phyloP scores from a whole-genome alignment of 495 filamentous ascomycete genomes.

The Lasiosphaeris hirsuta region DNA sequence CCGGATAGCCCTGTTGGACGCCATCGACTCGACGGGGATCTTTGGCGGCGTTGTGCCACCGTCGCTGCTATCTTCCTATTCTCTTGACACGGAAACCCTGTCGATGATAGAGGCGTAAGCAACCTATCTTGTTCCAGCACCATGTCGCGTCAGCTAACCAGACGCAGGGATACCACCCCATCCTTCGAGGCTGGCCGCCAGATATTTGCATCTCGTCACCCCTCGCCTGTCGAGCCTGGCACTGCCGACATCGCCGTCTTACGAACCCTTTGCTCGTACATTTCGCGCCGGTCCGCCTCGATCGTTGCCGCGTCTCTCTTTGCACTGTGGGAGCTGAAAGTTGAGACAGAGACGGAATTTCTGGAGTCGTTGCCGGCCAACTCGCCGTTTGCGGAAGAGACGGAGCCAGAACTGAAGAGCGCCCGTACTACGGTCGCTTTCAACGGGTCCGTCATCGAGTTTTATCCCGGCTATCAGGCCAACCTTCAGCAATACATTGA shows the following conservation, averaged over 20 bases:
- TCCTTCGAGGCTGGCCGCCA: conserved; percentile 29
- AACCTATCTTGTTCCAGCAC: not conserved
- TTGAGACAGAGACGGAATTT: conserved; percentile 40
- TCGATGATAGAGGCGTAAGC: conserved; percentile 59
- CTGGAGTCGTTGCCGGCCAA: conserved; percentile 4
- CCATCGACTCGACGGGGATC: conserved; percentile 49
- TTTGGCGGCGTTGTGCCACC: conserved; percentile 56
- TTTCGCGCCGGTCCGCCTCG: conserved; percentile 60
- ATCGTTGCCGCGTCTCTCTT: conserved; percentile 60
- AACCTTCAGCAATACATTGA: conserved; percentile 52
- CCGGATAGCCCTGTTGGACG: conserved; percentile 65
- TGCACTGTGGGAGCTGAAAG: conserved; percentile 58
- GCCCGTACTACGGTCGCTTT: conserved; percentile 51
- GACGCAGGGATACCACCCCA: conserved; percentile 34
- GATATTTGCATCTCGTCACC: conserved; percentile 44
- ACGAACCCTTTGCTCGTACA: conserved; percentile 50
- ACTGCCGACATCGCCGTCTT: conserved; percentile 51
- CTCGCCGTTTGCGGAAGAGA: conserved; percentile 20
- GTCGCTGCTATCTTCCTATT: conserved; percentile 50
- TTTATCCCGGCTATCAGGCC: conserved; percentile 55
- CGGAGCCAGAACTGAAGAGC: conserved; percentile 25
- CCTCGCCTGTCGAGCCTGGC: conserved; percentile 37
- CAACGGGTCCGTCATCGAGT: conserved; percentile 63
- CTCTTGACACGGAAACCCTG: conserved; percentile 58
- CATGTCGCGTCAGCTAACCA: conserved; percentile 11